Base-by-base conservation (phyloP, 768 basidiomycete genomes). In the Macrolepiota fuliginosa region DNA sequence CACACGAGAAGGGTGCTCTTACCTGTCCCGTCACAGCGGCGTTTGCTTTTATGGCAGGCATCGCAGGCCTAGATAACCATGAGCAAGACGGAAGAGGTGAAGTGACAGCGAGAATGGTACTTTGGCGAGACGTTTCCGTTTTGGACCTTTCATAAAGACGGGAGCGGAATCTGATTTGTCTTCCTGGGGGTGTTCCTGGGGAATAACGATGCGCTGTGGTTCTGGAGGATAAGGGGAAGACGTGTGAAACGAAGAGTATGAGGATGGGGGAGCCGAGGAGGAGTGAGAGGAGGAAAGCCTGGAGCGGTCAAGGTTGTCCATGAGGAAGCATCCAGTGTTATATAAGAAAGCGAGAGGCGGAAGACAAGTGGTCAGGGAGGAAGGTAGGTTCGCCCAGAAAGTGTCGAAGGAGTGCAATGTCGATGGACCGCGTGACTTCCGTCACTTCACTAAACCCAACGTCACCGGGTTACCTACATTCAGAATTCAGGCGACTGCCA, bases 1-100 rank as follows among this genome's bases (percentile, higher is more conserved):
- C 62, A 60, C 40, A 24, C 12, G 24, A 59, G 49, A 50, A 36
- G 51, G n/a, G 59, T 35, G 57, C 54, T 77, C 85, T 62, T 63
- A 88, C 89, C 86, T 63, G 88, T 90, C 35, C 90, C 90, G 73
- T 92, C 90, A 74, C 91, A 92, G 52, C 91, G 84, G 25, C 91
- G 84, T 70, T 93, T 93, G 75, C 86, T 88, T 72, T 89, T 91
- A 71, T 93, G 92, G 71, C 91, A 93, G 56, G 89, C 87, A 73
- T 91, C 89, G 73, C 91, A 92, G 53, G 91, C 82, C 81, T 83
- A 60, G 63, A 45, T 4, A 29, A 53, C n/a, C 50, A 66, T 62
- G 39, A 62, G 47, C 49, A 58, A 55, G 27, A 27, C 56, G 59
- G 51, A 56, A 24, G 32, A 51, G 15, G 59, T 36, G 40, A 27